Evolutionary conservation across 2,329 filamentous ascomycete species (phyloP), one percentile per base, ranked within the genome.

Genomic region (Ceratocystiopsis sp.): DNA sequence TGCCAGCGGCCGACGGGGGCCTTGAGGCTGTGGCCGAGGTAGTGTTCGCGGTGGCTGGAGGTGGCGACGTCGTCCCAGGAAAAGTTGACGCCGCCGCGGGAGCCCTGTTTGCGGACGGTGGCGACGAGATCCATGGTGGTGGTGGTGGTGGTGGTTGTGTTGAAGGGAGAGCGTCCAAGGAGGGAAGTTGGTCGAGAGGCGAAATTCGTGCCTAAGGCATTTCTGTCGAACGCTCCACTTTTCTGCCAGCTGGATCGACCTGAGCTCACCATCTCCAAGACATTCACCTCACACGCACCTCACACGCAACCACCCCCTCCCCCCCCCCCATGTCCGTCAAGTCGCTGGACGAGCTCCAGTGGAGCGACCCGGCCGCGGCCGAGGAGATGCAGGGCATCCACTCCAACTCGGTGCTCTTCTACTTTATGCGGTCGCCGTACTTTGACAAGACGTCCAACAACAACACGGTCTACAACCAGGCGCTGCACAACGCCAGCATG

Each of bases 1-100:
- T 91, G 84, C 87, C 87, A 95, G 51, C 87, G 80, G 9, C 87
- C 87, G 4, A 94, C 86, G 0, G 87, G 84, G 0, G 87, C 87
- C 68, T 89, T 94, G 46, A 95, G 64, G 46, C 83, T 91, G 64
- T 95, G 87, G 42, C 87, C 87, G 9, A 95, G 80, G 59, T 77
- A 80, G 54, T 79, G 94, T 61, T 98, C 87, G 60, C 91, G 86
- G 56, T 94, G 87, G 18, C 73, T 66, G 41, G 86, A 93, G 50
- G 69, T 77, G 58, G 89, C 80, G 56, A 98, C 89, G 52, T 95
- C 86, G 51, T 89, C 83, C 91, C 91, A 96, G 63, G 80, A 87
- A 67, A 98, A 98, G 61, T 95, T 86, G 61, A 82, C 82, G 57
- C 91, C 91, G 55, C 91, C 91, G 51, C 91, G 80, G 54, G 85